phyloP scores from a whole-genome alignment of 169 alveolate genomes.

The Plasmodium reichenowi region DNA sequence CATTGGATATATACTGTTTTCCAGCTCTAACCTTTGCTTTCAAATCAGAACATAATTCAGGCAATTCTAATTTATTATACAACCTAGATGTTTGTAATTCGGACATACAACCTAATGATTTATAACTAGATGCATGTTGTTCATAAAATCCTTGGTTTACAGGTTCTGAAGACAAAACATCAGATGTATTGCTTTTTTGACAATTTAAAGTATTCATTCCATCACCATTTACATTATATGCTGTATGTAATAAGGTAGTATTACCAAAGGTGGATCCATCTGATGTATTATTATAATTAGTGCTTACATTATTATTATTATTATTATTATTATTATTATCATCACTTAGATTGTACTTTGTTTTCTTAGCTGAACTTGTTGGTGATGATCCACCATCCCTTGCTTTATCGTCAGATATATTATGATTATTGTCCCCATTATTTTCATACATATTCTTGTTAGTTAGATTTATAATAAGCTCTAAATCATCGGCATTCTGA shows the following conservation, averaged over 20 bases:
- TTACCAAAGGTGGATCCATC: too few species aligned
- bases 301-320: neutral
- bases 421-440: neutral
- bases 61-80: constrained; percentile 78
- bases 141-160: constrained; percentile 13
- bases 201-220: neutral
- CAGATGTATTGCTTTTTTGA: neutral
- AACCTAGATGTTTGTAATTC: constrained; percentile 78
- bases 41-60: constrained; percentile 80
- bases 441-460: constrained; percentile 17
- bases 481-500: constrained; percentile 43
- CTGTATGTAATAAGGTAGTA: neutral
- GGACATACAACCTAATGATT: constrained; percentile 72
- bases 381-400: neutral
- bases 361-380: neutral
- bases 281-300: neutral
- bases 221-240: neutral
- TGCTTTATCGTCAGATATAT: neutral
- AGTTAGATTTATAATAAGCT: constrained; percentile 35
- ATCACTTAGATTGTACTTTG: neutral
- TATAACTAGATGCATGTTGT: constrained; percentile 35
- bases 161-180: neutral
- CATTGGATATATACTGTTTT: constrained; percentile 85
- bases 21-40: constrained; percentile 79
- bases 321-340: too few species aligned